A percentile compares a stretch with the other conserved stretches of the same genome.
Conservation (phyloP, 2,329 filamentous ascomycete genomes). For the Penicillium sp. region DNA sequence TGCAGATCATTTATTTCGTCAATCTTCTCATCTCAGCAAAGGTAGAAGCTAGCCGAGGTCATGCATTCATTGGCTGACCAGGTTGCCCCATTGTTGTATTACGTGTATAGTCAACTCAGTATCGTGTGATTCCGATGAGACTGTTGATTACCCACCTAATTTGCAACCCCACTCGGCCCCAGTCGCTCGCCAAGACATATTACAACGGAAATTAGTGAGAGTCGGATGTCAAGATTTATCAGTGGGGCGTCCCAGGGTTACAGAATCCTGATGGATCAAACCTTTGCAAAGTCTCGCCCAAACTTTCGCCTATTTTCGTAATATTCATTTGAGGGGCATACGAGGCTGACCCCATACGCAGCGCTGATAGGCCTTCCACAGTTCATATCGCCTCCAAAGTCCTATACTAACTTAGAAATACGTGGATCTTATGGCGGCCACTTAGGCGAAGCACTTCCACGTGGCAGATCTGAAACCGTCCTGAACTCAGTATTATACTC, state of each 20-base stretch:
- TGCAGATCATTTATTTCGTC: background rate
- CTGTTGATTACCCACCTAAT: background rate
- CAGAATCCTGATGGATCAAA: background rate
- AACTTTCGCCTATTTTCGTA: background rate
- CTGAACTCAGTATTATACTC: background rate
- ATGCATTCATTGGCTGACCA: background rate
- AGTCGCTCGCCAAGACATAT: background rate
- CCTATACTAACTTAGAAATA: background rate
- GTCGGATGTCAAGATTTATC: background rate
- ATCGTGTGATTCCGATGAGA: background rate
- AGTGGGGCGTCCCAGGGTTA: background rate
- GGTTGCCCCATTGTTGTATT: background rate
- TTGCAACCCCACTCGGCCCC: background rate
- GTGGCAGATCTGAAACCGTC: background rate
- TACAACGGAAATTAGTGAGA: background rate
- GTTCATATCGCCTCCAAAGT: background rate
- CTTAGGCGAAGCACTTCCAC: background rate
- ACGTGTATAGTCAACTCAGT: background rate
- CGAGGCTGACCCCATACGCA: background rate
- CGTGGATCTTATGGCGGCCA: background rate
- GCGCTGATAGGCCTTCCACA: background rate
- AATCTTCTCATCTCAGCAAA: background rate
- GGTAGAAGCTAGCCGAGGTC: background rate
- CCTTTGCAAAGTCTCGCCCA: background rate
- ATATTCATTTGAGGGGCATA: background rate